Percentiles rank a stretch among this genome's conserved stretches.
These are phyloP conservation scores for Microdochium nivale DNA, from an alignment of 2,329 filamentous ascomycete genomes.

Conservation along the genomic window DNA sequence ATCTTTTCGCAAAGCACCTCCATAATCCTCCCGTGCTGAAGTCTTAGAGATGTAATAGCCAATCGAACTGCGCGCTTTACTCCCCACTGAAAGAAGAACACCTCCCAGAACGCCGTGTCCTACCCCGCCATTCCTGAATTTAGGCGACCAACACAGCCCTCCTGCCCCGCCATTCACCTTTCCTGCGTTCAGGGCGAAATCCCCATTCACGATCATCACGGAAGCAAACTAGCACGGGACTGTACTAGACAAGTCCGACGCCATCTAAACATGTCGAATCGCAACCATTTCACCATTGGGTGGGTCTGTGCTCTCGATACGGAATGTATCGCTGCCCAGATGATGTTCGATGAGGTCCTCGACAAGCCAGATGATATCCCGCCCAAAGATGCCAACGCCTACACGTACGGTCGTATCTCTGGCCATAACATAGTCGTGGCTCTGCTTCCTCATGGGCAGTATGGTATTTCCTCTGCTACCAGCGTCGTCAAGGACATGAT, in stretches of 20 bases:
- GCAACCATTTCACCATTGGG: neutral
- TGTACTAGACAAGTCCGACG: neutral
- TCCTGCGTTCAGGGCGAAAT: too few relatives aligned
- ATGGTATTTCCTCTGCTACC: neutral
- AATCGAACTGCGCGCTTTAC: too few relatives aligned
- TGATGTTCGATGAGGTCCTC: neutral
- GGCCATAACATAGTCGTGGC: neutral
- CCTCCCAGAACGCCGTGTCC: too few relatives aligned
- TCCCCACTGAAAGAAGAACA: too few relatives aligned
- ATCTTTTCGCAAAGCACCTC: too few relatives aligned
- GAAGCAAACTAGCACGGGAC: too few relatives aligned
- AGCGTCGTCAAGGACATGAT: neutral
- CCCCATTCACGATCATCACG: too few relatives aligned
- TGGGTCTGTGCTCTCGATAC: neutral
- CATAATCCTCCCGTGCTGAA: too few relatives aligned
- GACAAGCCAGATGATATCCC: neutral
- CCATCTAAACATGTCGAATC: neutral
- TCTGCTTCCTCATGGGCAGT: neutral
- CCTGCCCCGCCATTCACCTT: too few relatives aligned
- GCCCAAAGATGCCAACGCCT: neutral
- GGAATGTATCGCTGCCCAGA: neutral
- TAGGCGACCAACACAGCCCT: too few relatives aligned
- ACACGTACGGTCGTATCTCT: neutral
- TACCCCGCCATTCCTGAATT: too few relatives aligned
- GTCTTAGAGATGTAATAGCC: too few relatives aligned